Evolutionary conservation across 495 filamentous ascomycete genomes (phyloP), one percentile per base, ranked within the genome.

Genomic region (Mycothermus thermophilus): DNA sequence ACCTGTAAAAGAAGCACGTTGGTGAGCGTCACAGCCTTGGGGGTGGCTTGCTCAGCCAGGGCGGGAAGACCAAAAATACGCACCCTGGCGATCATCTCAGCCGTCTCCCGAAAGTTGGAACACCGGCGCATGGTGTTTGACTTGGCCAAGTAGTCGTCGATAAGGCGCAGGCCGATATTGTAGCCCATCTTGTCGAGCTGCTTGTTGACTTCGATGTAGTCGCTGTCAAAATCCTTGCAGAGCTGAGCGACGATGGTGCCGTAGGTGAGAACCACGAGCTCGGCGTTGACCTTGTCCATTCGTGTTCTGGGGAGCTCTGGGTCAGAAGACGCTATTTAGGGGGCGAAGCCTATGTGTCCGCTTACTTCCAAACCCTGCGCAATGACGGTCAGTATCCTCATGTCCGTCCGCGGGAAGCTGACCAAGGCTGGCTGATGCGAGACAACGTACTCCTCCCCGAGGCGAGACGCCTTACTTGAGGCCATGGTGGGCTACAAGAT

Each of bases 181-280:
- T 96, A 93, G 24, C 90, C 90, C 90, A 97, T 97, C 62, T 85
- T 92, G 52, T 97, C 90, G 29, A 97, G 66, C 54, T 97, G 90
- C 60, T 84, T 83, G 63, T 97, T 97, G 54, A 85, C 88, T 54
- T 96, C 83, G 32, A 74, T 67, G 48, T 97, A 97, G 58, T 95
- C 80, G 41, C 74, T 76, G 42, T 94, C 84, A 50, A 80, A 93
- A 65, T 97, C 90, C 55, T 88, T 86, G 62, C 86, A 94, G 34
- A 97, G 69, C 58, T 96, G 90, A 25, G 84, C 80, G 35, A 97
- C 90, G 46, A 97, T 93, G 10, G 92, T 95, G 41, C 90, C 90
- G 53, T 97, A 97, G 26, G 90, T 97, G 50, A 97, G 71, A 38
- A 88, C 93, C 14, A 97, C 90, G 43, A 97, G 70, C 59, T 97